Conservation (phyloP, 805 yeast genomes). For the Kluyveromyces aestuarii region DNA sequence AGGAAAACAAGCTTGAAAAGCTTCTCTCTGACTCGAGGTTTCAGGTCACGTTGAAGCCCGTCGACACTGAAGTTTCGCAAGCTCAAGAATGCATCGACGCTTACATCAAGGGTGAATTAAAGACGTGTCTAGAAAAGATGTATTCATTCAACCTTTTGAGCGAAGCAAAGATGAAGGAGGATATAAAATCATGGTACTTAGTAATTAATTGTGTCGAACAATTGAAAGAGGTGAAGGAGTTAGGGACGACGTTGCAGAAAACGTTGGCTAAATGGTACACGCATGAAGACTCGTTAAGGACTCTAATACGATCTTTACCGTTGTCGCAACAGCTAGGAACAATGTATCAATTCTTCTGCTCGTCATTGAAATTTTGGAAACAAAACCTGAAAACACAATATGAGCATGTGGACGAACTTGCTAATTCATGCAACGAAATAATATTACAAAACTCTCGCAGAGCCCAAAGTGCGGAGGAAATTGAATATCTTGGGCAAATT, state of each 20-base stretch:
- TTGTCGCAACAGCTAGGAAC: background rate
- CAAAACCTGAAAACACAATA: background rate
- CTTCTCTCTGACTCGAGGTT: conserved; percentile 16
- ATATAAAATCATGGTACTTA: conserved; percentile 8
- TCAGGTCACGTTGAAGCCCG: background rate
- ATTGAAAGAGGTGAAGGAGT: background rate
- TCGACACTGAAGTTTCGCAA: background rate
- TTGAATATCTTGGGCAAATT: background rate
- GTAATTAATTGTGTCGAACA: conserved; percentile 3
- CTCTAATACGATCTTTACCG: background rate
- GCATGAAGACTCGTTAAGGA: background rate
- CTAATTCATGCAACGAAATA: background rate
- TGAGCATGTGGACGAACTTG: background rate
- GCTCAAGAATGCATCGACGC: conserved; percentile 12
- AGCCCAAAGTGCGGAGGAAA: background rate
- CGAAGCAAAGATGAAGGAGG: conserved; percentile 1
- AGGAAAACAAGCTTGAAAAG: conserved; percentile 10
- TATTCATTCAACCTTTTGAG: conserved; percentile 8
- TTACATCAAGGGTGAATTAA: conserved; percentile 16
- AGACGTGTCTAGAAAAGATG: conserved; percentile 17
- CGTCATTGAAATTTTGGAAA: conserved; percentile 1
- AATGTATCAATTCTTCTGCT: background rate
- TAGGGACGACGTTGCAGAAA: background rate
- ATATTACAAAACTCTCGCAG: background rate
- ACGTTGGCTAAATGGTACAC: conserved; percentile 9